Conservation (phyloP, 2,329 filamentous ascomycete genomes). For the Arthrobotrys iridis region DNA sequence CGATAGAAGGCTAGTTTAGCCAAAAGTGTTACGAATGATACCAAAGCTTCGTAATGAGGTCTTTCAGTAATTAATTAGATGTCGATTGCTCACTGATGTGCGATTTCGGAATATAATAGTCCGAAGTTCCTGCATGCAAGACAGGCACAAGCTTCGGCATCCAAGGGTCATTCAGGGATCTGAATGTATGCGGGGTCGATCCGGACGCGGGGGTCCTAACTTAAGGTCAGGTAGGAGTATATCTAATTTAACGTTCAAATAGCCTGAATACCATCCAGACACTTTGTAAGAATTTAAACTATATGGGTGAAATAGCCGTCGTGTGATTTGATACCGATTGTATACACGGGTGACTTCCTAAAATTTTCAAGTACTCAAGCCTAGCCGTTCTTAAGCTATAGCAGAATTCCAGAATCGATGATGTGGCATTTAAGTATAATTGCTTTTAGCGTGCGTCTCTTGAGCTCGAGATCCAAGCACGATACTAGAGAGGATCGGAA, state of each 20-base stretch:
- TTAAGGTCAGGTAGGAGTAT: no score
- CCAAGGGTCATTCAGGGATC: conserved; percentile 3
- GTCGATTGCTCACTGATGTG: no score
- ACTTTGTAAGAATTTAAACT: neutral
- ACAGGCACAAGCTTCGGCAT: neutral
- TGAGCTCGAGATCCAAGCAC: neutral
- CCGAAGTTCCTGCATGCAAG: neutral
- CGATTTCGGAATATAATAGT: neutral
- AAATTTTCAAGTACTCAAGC: no score
- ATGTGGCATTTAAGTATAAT: no score
- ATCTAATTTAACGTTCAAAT: neutral
- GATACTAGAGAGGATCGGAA: no score
- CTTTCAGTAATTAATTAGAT: no score
- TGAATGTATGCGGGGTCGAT: conserved; percentile 10
- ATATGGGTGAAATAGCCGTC: neutral
- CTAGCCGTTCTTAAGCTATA: no score
- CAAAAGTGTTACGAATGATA: neutral
- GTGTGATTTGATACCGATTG: no score
- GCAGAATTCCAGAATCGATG: no score
- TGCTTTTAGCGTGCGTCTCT: no score
- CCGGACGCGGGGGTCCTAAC: neutral
- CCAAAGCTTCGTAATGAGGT: neutral
- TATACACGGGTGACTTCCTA: no score
- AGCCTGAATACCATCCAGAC: neutral
- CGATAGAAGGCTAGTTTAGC: no score